Evolutionary conservation across 768 basidiomycete species (phyloP), one percentile per base, ranked within the genome.

Genomic region (Cyclocybe cylindracea): DNA sequence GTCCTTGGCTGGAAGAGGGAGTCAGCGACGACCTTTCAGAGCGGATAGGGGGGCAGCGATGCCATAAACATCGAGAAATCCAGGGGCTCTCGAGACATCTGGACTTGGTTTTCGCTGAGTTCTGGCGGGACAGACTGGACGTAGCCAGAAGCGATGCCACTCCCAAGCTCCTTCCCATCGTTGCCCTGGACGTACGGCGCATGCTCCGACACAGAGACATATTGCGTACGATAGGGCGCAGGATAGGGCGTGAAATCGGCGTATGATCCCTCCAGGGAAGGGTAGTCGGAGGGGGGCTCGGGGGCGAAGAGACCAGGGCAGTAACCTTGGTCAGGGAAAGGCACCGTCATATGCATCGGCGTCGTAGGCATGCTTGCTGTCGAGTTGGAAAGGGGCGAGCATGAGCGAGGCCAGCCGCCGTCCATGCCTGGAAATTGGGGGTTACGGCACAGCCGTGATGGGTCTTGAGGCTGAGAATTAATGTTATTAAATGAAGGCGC

Each of bases 371-470:
- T 66, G 55, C 75, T 79, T 39, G 48, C 53, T 32, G 50, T 62
- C 46, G 57, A 63, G 49, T 54, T 56, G 34, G 78, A 75, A 31
- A 71, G 63, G 0, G 78, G 77, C 3, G 79, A 80, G 2, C 74
- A 70, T 19, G 62, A 66, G 13, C 70, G 71, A 7, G 73, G 70
- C 78, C 79, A 80, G 44, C 75, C 24, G 24, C 24, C 75, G 37
- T 70, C 66, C 50, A 62, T 50, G 13, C 43, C 51, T 7, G 61
- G 42, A 61, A 68, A 78, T n/a, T 71, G 55, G 32, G 68, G 64
- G 53, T 73, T 67, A 45, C 72, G 61, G 38, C 68, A 73, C 24
- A 79, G 62, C 13, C 62, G 60, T 24, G 48, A 44, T n/a, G 43
- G 31, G 31, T 54, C 35, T 7, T 56, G 55, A 24, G 24, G 24